Evolutionary conservation across 2,329 filamentous ascomycete genomes (phyloP).

Genomic region (Fusarium torreyae): DNA sequence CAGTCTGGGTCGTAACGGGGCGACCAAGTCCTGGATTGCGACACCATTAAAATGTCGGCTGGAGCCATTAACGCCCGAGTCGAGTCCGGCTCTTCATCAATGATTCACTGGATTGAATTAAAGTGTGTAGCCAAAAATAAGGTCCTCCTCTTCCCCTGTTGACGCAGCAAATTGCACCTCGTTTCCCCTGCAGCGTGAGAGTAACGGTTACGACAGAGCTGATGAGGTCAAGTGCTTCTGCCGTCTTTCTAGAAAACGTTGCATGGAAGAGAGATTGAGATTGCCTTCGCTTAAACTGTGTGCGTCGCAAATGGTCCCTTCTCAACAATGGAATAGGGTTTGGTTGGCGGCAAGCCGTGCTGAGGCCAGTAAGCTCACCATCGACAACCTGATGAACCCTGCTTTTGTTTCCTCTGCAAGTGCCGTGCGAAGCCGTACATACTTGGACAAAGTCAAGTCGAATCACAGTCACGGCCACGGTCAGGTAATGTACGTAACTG

Average conservation of each 20-base stretch:
- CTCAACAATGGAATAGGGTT: conserved; percentile 33
- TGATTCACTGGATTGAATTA: conserved; percentile 22
- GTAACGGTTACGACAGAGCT: conserved; percentile 11
- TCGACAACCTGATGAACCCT: conserved; percentile 22
- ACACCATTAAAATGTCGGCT: conserved; percentile 25
- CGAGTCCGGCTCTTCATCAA: conserved; percentile 16
- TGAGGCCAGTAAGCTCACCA: conserved; percentile 32
- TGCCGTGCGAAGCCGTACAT: background rate
- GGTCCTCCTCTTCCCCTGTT: conserved; percentile 1
- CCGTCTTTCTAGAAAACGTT: conserved; percentile 53
- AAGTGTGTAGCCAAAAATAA: conserved; percentile 29
- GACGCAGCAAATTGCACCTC: conserved; percentile 39
- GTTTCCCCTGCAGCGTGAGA: conserved; percentile 37
- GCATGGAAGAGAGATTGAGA: conserved; percentile 35
- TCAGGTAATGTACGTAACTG: conserved; percentile 5
- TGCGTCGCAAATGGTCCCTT: background rate
- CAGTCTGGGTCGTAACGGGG: conserved; percentile 13
- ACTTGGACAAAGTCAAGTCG: background rate
- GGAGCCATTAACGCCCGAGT: conserved; percentile 19
- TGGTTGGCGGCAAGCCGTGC: conserved; percentile 33
- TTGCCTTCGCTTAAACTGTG: too few species aligned
- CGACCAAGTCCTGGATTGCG: conserved; percentile 29
- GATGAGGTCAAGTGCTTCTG: conserved; percentile 46
- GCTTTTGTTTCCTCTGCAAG: conserved; percentile 12
- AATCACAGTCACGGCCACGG: background rate